Evolutionary conservation across 768 basidiomycete species (phyloP).

Genomic region (Tricholoma matsutake): DNA sequence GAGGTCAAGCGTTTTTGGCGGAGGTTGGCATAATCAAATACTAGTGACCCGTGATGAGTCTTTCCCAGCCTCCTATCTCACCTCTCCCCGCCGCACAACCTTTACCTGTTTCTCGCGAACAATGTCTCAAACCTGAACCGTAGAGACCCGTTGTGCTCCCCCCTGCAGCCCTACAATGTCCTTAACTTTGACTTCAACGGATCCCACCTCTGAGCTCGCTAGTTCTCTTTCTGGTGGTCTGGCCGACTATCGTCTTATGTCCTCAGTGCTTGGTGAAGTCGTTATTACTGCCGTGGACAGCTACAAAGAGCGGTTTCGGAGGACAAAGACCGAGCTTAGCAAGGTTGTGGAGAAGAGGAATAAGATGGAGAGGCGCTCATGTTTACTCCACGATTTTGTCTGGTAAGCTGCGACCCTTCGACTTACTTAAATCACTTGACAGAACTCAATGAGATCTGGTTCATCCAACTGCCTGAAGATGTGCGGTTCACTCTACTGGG

Average conservation of each 20-base stretch:
- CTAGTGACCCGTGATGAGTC: too few species aligned
- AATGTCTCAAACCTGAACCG: background rate
- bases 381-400: background rate
- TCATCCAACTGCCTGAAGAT: background rate
- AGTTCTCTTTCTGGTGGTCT: background rate
- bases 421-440: background rate
- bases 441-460: background rate
- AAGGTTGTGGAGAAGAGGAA: background rate
- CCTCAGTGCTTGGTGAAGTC: background rate
- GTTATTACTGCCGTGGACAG: background rate
- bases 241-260: background rate
- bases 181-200: background rate
- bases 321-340: background rate
- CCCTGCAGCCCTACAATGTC: too few species aligned
- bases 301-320: background rate
- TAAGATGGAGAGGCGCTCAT: background rate
- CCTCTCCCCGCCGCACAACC: background rate
- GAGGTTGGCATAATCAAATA: constrained; percentile 60
- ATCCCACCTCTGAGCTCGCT: background rate
- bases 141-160: too few species aligned
- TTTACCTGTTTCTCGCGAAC: background rate
- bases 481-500: too few species aligned
- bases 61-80: too few species aligned
- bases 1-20: constrained; percentile 51
- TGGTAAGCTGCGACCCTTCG: background rate